Base-by-base conservation (phyloP, 768 basidiomycete genomes). In the Russula emetica region DNA sequence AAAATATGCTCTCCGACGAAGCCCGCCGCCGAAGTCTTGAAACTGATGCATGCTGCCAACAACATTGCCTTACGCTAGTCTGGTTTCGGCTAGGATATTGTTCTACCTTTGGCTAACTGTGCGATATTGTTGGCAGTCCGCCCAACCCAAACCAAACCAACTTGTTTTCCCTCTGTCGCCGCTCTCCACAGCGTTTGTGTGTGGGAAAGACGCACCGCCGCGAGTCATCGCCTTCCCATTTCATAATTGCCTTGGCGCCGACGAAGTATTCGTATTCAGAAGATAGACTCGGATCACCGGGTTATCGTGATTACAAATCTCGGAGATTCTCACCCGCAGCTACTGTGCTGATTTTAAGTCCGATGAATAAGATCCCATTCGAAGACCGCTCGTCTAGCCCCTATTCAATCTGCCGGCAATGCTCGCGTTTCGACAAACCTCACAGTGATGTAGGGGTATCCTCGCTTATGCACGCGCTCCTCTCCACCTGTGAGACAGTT, bases 321-420 rank as follows among this genome's bases (percentile, higher is more conserved):
- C 36, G n/a, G 42, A 8, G 11, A 44, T 20, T 47, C 11, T 24
- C 36, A 45, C 42, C 42, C 20, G 40, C 38, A 40, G 40, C 18
- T 18, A 44, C 20, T 13, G 44, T 45, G 44, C 8, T 22, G 22
- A 47, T 47, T 47, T 7, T 44, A 36, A 32, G 14, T 58, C 53
- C n/a, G 50, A 45, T 30, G 55, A 62, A 57, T 44, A 51, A 52
- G 40, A 42, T 57, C 49, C 49, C 22, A 52, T 51, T 38, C 24
- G 55, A 50, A 30, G 34, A 38, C 14, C 26, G 30, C 24, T 30
- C 20, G 6, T 36, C 5, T 42, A 11, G 38, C 49, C 62, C 42
- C 52, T 58, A 52, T 59, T 36, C 53, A 34, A n/a, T 22, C 44
- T 14, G 18, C 32, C 16, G 32, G 38, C 34, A 50, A 36, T 55